A percentile compares a stretch with the other conserved stretches of the same genome.
Conservation (phyloP, 2,329 filamentous ascomycete species). For the Claviceps sp. region DNA sequence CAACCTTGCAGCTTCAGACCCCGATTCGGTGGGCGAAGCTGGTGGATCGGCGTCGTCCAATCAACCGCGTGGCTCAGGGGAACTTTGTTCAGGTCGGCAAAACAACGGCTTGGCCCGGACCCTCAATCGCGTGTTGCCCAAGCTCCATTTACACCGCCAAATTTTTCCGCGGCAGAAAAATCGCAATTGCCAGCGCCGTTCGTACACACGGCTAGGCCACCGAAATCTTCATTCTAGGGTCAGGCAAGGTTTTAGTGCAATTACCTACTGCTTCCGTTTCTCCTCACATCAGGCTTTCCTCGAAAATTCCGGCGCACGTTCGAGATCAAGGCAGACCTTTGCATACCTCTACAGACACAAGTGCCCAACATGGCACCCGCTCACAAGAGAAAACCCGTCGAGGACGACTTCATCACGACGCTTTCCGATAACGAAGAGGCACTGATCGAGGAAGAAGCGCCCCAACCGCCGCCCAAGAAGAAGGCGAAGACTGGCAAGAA, state of each 20-base stretch:
- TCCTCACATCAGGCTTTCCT: neutral
- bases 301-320: neutral
- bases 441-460: constrained; percentile 36
- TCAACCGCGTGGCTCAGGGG: constrained; percentile 20
- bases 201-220: neutral
- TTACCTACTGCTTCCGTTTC: neutral
- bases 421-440: constrained; percentile 45
- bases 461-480: constrained; percentile 34
- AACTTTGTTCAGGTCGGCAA: constrained; percentile 6
- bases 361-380: constrained; percentile 28
- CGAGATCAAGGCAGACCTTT: neutral
- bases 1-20: neutral
- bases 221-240: neutral
- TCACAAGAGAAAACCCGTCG: constrained; percentile 34
- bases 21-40: neutral
- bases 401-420: constrained; percentile 46
- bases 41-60: constrained; percentile 20
- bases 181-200: neutral
- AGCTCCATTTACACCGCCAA: constrained; percentile 12
- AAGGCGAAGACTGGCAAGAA: constrained; percentile 30
- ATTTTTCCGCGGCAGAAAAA: constrained; percentile 14
- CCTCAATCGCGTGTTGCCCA: neutral
- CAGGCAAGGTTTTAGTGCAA: neutral
- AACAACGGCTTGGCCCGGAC: constrained; percentile 7
- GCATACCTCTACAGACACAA: constrained; percentile 5